Evolutionary conservation across 495 filamentous ascomycete genomes (phyloP), one percentile per base, ranked within the genome.

Genomic region (Cudoniella acicularis): DNA sequence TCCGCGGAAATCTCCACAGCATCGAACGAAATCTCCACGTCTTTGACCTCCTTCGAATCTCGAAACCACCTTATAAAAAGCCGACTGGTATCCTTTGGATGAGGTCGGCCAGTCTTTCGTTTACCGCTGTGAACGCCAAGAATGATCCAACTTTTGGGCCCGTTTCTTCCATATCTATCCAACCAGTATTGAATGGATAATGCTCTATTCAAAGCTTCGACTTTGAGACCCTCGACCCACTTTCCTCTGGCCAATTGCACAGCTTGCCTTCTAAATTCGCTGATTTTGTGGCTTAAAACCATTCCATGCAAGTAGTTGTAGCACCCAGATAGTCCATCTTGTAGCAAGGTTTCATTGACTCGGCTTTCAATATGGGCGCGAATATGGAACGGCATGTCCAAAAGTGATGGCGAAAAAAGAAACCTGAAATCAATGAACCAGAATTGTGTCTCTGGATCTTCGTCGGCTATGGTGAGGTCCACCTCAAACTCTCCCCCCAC

Each of bases 381-480:
- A 23, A 93, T 61, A 13, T 79, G 73, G 10, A 79, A 78, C 0
- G 87, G 79, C 10, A 91, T 67, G 20, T 82, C 79, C 0, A 79
- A 73, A 2, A 79, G 64, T 2, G 83, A 79, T 8, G 94, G 94
- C 16, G 74, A 77, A 70, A 95, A 98, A 23, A 86, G 72, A 61
- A 95, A 91, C 52, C 92, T 83, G 60, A 96, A 87, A 66, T 97
- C 92, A 60, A 98, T 87, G 66, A 97, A 96, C 72, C 85, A 96
- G 67, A 96, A 91, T 67, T 92, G 93, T 9, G 85, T 87, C 25
- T 79, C 73, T 13, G 83, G 82, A 52, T 92, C 84, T 66, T 96
- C 92, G 61, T 91, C 85, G 0, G 86, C 88, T 56, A 97, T 86
- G 0, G 88, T 89, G 57, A 98, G 82, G 65, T 98, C 94, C 21